Evolutionary conservation across 2,329 filamentous ascomycete species (phyloP), one percentile per base, ranked within the genome.

Genomic region (Pyrenophora teres): DNA sequence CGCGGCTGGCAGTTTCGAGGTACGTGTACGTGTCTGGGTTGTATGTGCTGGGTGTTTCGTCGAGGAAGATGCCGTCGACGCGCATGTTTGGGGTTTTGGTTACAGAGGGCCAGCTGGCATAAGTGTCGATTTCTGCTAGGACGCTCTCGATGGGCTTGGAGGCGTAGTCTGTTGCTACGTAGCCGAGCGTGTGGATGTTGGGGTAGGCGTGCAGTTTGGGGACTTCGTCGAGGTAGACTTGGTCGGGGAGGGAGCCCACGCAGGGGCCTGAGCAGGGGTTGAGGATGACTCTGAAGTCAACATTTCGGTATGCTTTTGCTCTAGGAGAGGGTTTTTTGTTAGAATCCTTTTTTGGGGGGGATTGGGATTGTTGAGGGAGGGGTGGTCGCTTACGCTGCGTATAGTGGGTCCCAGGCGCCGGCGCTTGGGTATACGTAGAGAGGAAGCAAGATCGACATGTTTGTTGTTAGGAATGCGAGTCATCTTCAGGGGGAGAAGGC

Each of bases 61-160:
- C 80, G 43, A 82, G 75, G 64, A 82, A 82, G 55, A 82, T 80
- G 43, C 80, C 80, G 38, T 76, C 74, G 40, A 82, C 70, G 23
- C 71, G 69, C 46, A 81, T 65, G 32, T 70, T 69, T 2, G 70
- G 66, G 43, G 74, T 72, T 27, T 70, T 71, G 15, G 62, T 49
- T 1, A 59, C n/a, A 42, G 66, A 70, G 35, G 70, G 70, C 80
- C 80, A 83, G 10, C 67, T 73, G 6, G 75, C 74, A 52, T 82
- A 83, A 4, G 69, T 72, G 40, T 74, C 70, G 25, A 83, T 76
- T 55, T 83, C 81, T 33, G 65, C 53, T 5, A 68, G 31, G 2
- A 71, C 63, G 8, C 46, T 40, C n/a, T 63, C 56, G 16, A 71
- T 52, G 18, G 56, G 47, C 27, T 69, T 70, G 2, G 46, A 68